Conservation (phyloP, 208 protist genomes). For the Trypanosoma melophagium region DNA sequence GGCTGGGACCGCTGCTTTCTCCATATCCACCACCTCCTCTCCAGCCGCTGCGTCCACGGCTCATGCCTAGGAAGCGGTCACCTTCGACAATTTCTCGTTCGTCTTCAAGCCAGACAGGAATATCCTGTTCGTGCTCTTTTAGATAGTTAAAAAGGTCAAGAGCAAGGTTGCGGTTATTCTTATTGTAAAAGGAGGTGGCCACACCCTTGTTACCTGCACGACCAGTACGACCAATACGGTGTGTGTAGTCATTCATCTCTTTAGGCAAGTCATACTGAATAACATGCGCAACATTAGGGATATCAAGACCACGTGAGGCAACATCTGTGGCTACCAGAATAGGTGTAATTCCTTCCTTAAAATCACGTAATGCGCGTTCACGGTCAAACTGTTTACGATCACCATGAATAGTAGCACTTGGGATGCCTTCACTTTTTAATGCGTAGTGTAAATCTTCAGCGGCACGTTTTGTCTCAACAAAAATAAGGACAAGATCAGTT, state of each 20-base stretch:
- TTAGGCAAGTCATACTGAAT: constrained; percentile 97
- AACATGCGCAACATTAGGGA: constrained; percentile 95
- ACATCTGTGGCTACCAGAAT: constrained; percentile 98
- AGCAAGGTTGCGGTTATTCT: constrained; percentile 53
- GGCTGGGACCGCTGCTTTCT: constrained; percentile 30
- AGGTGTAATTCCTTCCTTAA: constrained; percentile 80
- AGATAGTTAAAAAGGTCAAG: constrained; percentile 82
- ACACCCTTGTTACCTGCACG: constrained; percentile 96
- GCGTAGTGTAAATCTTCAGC: constrained; percentile 89
- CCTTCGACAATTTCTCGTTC: constrained; percentile 79
- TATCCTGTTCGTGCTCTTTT: constrained; percentile 82
- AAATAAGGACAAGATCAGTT: constrained; percentile 91
- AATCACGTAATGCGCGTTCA: constrained; percentile 83
- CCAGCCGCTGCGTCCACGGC: constrained; percentile 27
- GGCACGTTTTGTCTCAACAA: constrained; percentile 98
- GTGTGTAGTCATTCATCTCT: constrained; percentile 99
- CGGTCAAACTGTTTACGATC: constrained; percentile 90
- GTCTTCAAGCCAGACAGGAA: constrained; percentile 79
- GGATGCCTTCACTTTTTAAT: constrained; percentile 81
- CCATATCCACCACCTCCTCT: constrained; percentile 31
- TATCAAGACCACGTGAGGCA: constrained; percentile 97
- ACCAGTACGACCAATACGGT: constrained; percentile 99
- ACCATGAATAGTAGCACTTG: constrained; percentile 94
- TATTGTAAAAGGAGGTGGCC: constrained; percentile 94
- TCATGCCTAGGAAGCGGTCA: constrained; percentile 56